Evolutionary conservation across 2,329 filamentous ascomycete genomes (phyloP).

Genomic region (Colletotrichum camelliae): DNA sequence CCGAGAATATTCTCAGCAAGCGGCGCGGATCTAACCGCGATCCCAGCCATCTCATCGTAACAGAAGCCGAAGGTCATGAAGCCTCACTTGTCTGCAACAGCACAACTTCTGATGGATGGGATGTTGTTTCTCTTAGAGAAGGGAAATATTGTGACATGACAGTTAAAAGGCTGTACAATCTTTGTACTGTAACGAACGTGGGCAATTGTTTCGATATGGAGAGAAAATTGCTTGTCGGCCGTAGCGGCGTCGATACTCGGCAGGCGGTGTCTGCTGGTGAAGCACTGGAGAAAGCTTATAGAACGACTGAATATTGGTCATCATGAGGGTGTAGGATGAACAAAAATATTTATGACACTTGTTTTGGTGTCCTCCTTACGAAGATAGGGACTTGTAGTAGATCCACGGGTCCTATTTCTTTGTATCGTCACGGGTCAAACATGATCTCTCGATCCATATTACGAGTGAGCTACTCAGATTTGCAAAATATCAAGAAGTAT

Average conservation of each 20-base stretch:
- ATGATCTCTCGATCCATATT: neutral
- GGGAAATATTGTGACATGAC: slow-evolving; percentile 37
- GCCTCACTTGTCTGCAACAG: slow-evolving; percentile 34
- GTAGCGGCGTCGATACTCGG: neutral
- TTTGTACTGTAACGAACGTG: slow-evolving; percentile 24
- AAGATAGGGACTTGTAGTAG: neutral
- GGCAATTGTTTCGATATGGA: neutral
- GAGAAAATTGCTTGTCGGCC: neutral
- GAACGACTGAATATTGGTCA: neutral
- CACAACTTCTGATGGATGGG: slow-evolving; percentile 32
- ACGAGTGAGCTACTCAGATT: neutral
- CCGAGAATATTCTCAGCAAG: neutral
- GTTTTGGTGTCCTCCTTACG: neutral
- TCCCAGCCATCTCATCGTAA: slow-evolving; percentile 25
- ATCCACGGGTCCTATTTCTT: neutral
- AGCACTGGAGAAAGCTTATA: neutral
- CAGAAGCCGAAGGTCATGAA: slow-evolving; percentile 27
- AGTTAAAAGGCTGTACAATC: slow-evolving; percentile 27
- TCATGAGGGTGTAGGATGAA: neutral
- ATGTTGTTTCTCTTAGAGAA: slow-evolving; percentile 34
- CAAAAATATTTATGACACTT: neutral
- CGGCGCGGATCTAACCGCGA: neutral
- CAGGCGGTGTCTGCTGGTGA: neutral
- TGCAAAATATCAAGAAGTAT: neutral
- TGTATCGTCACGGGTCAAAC: neutral